A percentile compares a stretch with the other conserved stretches of the same genome.
Conservation (phyloP, 306 rosid genomes). For the Benincasa hispida region DNA sequence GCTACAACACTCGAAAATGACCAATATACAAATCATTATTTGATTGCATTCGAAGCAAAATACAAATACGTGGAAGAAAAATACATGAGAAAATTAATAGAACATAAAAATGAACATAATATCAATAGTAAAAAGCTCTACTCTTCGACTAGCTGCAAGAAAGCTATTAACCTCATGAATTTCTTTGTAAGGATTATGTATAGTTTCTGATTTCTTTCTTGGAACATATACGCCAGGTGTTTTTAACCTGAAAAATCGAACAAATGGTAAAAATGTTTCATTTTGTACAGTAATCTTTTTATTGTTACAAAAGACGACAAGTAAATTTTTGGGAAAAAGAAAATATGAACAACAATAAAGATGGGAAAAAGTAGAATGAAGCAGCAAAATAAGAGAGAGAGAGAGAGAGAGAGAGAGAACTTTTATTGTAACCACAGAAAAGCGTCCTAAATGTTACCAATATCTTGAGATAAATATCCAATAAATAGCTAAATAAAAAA, state of each 20-base stretch:
- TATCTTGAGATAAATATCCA: neutral
- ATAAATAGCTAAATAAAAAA: too few relatives aligned
- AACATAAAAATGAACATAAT: neutral
- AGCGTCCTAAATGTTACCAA: neutral
- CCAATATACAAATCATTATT: neutral
- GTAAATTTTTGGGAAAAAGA: neutral
- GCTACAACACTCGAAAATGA: neutral
- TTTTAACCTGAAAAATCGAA: constrained; percentile 46
- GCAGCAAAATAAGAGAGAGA: neutral
- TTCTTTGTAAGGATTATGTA: constrained; percentile 47
- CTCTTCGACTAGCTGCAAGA: neutral
- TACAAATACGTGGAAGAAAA: neutral
- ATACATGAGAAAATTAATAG: neutral
- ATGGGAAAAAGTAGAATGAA: neutral
- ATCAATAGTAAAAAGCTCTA: neutral
- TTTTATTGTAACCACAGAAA: neutral
- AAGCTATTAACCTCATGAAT: constrained; percentile 44
- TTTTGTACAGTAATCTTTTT: neutral
- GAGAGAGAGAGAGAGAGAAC: neutral
- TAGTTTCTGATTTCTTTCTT: constrained; percentile 52
- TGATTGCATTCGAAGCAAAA: neutral
- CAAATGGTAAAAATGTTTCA: neutral
- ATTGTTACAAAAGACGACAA: neutral
- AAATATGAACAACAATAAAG: neutral
- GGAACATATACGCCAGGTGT: constrained; percentile 21